phyloP scores from a whole-genome alignment of 179 eudicot species.

The Carnegiea gigantea region DNA sequence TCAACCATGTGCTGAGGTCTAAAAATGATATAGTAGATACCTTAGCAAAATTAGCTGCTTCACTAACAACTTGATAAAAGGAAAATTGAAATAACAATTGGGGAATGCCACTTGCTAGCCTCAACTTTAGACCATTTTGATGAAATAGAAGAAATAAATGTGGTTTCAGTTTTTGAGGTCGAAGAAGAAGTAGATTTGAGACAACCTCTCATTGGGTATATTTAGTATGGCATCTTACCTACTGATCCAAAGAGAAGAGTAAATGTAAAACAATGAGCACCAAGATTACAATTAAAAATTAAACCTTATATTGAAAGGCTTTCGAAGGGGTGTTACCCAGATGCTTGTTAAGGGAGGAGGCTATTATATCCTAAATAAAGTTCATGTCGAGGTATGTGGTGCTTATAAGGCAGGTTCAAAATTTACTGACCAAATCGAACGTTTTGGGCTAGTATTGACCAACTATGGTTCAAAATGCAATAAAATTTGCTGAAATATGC shows the following conservation, averaged over 20 bases:
- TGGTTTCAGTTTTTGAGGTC: not conserved
- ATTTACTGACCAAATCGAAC: not conserved
- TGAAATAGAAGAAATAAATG: too few relatives aligned
- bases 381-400: constrained; percentile 1
- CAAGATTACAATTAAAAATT: not conserved
- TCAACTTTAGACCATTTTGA: too few relatives aligned
- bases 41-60: too few relatives aligned
- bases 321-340: not conserved
- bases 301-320: not conserved
- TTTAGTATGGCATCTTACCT: too few relatives aligned
- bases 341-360: not conserved
- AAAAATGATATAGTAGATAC: too few relatives aligned
- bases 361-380: not conserved
- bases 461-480: too few relatives aligned
- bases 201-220: not conserved
- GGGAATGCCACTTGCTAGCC: too few relatives aligned
- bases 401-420: not conserved
- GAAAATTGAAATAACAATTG: too few relatives aligned
- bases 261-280: not conserved
- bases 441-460: too few relatives aligned
- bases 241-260: not conserved
- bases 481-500: too few relatives aligned
- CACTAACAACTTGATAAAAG: too few relatives aligned
- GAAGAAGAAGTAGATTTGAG: not conserved
- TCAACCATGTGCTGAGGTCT: too few relatives aligned